phyloP scores from a whole-genome alignment of 371 early-diverging fungal species.

The Syncephalis plumigaleata region DNA sequence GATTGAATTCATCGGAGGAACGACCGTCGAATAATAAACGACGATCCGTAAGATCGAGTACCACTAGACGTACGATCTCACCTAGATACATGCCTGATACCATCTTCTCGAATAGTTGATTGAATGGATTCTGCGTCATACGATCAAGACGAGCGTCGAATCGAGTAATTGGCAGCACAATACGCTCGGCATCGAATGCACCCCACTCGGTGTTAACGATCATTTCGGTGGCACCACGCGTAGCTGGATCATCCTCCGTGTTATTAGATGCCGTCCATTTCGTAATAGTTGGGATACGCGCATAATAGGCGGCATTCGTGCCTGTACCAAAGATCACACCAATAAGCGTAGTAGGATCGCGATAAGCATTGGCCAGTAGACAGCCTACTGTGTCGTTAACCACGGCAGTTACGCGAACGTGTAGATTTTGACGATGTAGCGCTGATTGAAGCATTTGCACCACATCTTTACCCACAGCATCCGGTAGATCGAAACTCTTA shows the following conservation, averaged over 20 bases:
- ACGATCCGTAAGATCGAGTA: slow-evolving; percentile 57
- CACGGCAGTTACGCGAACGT: slow-evolving; percentile 62
- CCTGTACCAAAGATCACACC: slow-evolving; percentile 91
- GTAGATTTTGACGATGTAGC: slow-evolving; percentile 46
- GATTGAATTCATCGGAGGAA: slow-evolving; percentile 32
- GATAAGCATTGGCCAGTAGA: slow-evolving; percentile 74
- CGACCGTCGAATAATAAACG: slow-evolving; percentile 57
- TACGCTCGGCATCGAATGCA: slow-evolving; percentile 51
- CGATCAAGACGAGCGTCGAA: slow-evolving; percentile 71
- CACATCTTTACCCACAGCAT: slow-evolving; percentile 64
- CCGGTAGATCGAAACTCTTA: slow-evolving; percentile 69
- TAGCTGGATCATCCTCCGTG: slow-evolving; percentile 7
- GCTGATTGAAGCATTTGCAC: slow-evolving; percentile 59
- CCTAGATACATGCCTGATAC: slow-evolving; percentile 92
- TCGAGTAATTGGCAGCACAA: slow-evolving; percentile 63
- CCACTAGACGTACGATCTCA: slow-evolving; percentile 61
- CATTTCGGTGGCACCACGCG: slow-evolving; percentile 45
- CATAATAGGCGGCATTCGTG: slow-evolving; percentile 85
- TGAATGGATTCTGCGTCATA: slow-evolving; percentile 45
- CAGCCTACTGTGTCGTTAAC: slow-evolving; percentile 93
- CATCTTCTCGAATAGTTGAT: slow-evolving; percentile 87
- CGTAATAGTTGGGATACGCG: slow-evolving; percentile 40
- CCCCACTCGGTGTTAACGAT: slow-evolving; percentile 79
- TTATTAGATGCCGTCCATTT: slow-evolving; percentile 27
- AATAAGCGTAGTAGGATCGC: slow-evolving; percentile 59